Base-by-base conservation (phyloP, 1,284 basidiomycete genomes). In the Leccinum holopus region DNA sequence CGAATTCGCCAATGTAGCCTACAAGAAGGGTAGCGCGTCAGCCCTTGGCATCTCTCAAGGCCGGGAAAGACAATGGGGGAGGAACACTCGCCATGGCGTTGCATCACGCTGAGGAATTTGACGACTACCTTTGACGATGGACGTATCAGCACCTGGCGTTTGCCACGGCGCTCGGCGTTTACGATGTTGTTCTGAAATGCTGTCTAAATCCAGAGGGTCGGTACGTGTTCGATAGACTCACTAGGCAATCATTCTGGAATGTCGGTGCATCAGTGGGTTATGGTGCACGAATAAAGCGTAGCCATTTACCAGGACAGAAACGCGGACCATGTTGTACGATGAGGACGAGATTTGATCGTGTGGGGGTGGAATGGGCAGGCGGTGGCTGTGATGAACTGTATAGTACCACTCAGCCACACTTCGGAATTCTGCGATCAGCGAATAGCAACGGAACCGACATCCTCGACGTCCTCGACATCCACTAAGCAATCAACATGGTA, bases 1-100 rank as follows among this genome's bases (percentile, higher is more conserved):
- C 97, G 77, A 99, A 99, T 83, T 99, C 97, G 74, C 95, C 95
- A 68, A 98, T 98, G 87, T 98, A 98, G 67, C 95, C 96, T 98
- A 70, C 39, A 57, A 59, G 55, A 35, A 52, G 5, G 33, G 68
- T 58, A 59, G 6, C 11, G 8, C 3, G 58, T 52, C n/a, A 58
- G 41, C 57, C 58, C 52, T 41, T 41, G 16, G 39, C 2, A n/a
- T n/a, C 37, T 9, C 49, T 51, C 44, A 18, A 41, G 51, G 51
- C 10, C 33, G 9, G 1, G 4, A 10, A n/a, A 21, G 8, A 35
- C 10, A 16, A 5, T 2, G 21, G 14, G 55, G 7, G 61, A n/a
- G 18, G 49, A n/a, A 37, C 18, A 83, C 94, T 83, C 71, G 93
- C 95, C 95, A 81, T 97, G 95, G 72, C 94, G 91, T 81, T 98